phyloP scores from a whole-genome alignment of 1,284 basidiomycete species.

The Megacollybia platyphylla region DNA sequence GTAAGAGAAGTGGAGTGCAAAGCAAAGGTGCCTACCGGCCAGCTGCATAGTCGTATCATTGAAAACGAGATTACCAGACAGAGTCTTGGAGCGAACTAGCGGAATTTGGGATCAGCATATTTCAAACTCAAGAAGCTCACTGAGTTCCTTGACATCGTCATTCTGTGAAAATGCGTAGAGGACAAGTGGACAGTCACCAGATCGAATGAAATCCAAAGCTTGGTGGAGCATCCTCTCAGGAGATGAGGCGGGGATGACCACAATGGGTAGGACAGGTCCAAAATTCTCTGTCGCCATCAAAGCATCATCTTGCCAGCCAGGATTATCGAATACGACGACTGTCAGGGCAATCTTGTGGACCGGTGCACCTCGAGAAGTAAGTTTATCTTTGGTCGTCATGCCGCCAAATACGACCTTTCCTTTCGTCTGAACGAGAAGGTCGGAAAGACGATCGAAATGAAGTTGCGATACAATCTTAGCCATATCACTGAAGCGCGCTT shows the following conservation, averaged over 20 bases:
- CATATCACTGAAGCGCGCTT: constrained; percentile 34
- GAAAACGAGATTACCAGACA: neutral
- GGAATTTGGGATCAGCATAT: neutral
- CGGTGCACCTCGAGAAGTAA: neutral
- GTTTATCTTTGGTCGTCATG: constrained; percentile 34
- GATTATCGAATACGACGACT: constrained; percentile 30
- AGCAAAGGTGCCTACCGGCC: neutral
- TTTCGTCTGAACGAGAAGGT: constrained; percentile 51
- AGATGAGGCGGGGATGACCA: constrained; percentile 60
- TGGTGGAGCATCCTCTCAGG: constrained; percentile 64
- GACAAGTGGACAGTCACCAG: constrained; percentile 57
- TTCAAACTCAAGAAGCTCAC: constrained; percentile 15
- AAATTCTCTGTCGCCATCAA: constrained; percentile 63
- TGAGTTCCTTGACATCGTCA: constrained; percentile 43
- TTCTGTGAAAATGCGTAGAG: constrained; percentile 67
- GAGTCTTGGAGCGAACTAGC: neutral
- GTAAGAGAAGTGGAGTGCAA: no score
- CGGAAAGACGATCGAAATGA: constrained; percentile 29
- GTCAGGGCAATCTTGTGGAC: constrained; percentile 49
- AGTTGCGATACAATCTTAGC: constrained; percentile 17
- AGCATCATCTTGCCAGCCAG: constrained; percentile 46
- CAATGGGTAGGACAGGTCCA: constrained; percentile 69
- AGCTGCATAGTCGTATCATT: neutral
- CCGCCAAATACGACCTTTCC: constrained; percentile 67
- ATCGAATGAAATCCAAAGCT: constrained; percentile 25